Percentiles rank a stretch among this genome's conserved stretches.
Conservation (phyloP, 306 rosid genomes). For the Begonia peltatifolia region DNA sequence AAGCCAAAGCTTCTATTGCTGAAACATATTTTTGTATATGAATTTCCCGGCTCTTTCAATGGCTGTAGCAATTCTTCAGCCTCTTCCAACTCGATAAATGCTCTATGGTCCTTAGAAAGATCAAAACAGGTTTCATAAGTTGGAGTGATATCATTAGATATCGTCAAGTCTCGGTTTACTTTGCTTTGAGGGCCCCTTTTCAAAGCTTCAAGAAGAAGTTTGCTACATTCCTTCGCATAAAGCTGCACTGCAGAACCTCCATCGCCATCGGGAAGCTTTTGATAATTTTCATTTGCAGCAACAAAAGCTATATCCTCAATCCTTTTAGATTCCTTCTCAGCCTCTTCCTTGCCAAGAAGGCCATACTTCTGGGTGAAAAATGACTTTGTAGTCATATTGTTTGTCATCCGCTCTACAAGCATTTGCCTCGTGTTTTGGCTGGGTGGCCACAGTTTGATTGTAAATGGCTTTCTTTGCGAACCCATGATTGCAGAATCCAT, state of each 20-base stretch:
- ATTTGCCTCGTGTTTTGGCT: conserved; percentile 78
- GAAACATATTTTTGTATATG: conserved; percentile 84
- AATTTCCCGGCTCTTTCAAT: conserved; percentile 49
- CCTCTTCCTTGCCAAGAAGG: conserved; percentile 51
- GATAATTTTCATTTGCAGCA: conserved; percentile 50
- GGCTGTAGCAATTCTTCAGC: conserved; percentile 61
- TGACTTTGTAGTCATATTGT: conserved; percentile 60
- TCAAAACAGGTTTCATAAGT: conserved; percentile 42
- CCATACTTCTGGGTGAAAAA: conserved; percentile 82
- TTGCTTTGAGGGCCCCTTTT: conserved; percentile 38
- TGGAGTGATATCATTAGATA: conserved; percentile 17
- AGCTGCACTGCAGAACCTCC: conserved; percentile 97
- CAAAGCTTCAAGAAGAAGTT: conserved; percentile 64
- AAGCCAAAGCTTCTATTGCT: conserved; percentile 81
- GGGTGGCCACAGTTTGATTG: conserved; percentile 97
- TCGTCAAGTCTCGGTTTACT: conserved; percentile 21
- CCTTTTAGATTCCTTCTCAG: conserved; percentile 62
- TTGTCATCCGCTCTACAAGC: conserved; percentile 75
- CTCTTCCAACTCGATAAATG: conserved; percentile 71
- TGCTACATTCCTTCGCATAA: conserved; percentile 90
- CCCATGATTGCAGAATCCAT: conserved; percentile 38
- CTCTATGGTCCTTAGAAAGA: conserved; percentile 63
- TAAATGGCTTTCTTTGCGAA: conserved; percentile 48
- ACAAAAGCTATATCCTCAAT: conserved; percentile 72
- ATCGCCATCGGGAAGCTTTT: conserved; percentile 85